These are phyloP conservation scores for Athelia sp. DNA, from an alignment of 1,284 basidiomycete genomes.

Conservation along the genomic window DNA sequence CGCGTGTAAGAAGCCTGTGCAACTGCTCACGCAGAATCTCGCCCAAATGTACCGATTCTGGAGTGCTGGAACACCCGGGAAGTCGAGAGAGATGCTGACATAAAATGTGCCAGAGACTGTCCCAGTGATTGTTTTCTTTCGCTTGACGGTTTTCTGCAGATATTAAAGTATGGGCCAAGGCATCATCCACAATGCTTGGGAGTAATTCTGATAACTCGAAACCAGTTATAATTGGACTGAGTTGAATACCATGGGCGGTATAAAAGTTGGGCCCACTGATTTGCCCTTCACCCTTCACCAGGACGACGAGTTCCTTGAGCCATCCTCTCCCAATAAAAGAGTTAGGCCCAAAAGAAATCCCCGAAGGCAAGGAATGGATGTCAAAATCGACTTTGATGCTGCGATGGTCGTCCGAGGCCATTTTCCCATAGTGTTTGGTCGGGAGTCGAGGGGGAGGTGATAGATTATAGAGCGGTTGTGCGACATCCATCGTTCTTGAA, in stretches of 20 bases:
- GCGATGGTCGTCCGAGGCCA: constrained; percentile 10
- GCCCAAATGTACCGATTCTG: constrained; percentile 26
- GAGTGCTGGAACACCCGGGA: constrained; percentile 26
- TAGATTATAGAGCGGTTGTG: constrained; percentile 5
- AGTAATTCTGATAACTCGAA: constrained; percentile 34
- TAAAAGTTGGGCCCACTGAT: constrained; percentile 22
- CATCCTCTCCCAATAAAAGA: constrained; percentile 55
- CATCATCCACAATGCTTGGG: constrained; percentile 36
- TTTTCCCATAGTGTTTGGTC: neutral
- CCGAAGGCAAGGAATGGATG: constrained; percentile 42
- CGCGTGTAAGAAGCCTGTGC: constrained; percentile 31
- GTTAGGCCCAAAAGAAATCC: constrained; percentile 39
- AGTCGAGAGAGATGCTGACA: constrained; percentile 40
- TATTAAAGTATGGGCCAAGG: constrained; percentile 31
- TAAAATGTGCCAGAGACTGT: constrained; percentile 28
- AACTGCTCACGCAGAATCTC: constrained; percentile 31
- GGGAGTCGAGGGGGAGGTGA: neutral
- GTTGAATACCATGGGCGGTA: constrained; percentile 29
- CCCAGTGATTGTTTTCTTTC: constrained; percentile 31
- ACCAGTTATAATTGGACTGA: constrained; percentile 35
- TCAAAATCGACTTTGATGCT: constrained; percentile 41
- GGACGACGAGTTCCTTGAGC: constrained; percentile 46
- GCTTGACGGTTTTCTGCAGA: constrained; percentile 29
- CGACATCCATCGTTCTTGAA: neutral
- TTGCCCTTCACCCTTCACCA: constrained; percentile 23